Evolutionary conservation across 345 rosid genomes (phyloP).

Genomic region (Microcos paniculata): DNA sequence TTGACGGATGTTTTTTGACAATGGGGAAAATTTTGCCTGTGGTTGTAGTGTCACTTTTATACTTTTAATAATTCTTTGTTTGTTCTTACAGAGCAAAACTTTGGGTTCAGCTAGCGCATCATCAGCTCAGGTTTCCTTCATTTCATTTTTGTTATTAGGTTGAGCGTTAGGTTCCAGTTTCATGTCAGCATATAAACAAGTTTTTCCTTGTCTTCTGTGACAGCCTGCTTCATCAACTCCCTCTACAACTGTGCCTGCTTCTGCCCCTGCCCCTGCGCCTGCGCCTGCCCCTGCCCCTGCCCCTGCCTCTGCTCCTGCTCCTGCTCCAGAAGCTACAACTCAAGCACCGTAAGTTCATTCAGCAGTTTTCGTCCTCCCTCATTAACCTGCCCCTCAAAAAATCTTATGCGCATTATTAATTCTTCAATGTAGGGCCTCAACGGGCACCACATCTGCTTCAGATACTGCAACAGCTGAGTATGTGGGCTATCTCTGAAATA

Average conservation of each 20-base stretch:
- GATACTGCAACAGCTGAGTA: constrained; percentile 42
- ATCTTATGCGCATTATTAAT: constrained; percentile 7
- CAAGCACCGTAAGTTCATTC: constrained; percentile 55
- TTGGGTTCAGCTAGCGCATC: constrained; percentile 53
- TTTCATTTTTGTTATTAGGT: not conserved
- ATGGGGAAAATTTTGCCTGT: not conserved
- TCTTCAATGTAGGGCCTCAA: constrained; percentile 30
- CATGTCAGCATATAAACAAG: not conserved
- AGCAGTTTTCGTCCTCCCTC: not conserved
- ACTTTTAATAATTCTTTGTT: not conserved
- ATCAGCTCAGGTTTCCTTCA: constrained; percentile 53
- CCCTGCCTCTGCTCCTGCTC: constrained; percentile 39
- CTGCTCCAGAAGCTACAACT: constrained; percentile 42
- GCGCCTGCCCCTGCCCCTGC: constrained; percentile 42
- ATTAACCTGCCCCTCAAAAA: not conserved
- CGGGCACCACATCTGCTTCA: constrained; percentile 31
- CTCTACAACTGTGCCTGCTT: constrained; percentile 36
- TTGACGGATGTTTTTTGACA: not conserved
- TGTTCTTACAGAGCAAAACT: constrained; percentile 60
- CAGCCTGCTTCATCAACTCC: constrained; percentile 62
- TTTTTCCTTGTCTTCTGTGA: constrained; percentile 10
- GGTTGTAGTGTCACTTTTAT: not conserved
- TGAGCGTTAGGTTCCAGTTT: constrained; percentile 1
- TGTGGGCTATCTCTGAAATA: constrained; percentile 20
- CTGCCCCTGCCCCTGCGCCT: constrained; percentile 40